phyloP scores from a whole-genome alignment of 768 basidiomycete genomes.

The Sporobolomyces phaffii region DNA sequence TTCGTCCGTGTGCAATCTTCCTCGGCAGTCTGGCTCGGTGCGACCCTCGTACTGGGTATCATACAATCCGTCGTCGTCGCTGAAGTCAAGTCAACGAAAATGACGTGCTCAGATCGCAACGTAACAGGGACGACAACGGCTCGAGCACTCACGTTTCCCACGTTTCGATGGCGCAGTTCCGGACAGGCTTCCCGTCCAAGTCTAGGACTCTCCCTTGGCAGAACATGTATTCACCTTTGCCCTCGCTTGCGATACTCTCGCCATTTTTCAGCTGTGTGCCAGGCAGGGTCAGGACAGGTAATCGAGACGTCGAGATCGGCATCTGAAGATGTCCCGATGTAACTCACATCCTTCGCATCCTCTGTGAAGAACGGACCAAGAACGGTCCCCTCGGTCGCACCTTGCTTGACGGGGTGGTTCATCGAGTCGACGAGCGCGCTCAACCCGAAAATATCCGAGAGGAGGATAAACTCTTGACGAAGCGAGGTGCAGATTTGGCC shows the following conservation, averaged over 20 bases:
- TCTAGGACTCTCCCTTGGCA: slow-evolving; percentile 66
- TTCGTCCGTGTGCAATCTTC: slow-evolving; percentile 33
- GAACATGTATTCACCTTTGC: slow-evolving; percentile 76
- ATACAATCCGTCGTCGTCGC: slow-evolving; percentile 22
- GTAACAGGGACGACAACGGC: too few relatives aligned
- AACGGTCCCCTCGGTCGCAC: slow-evolving; percentile 38
- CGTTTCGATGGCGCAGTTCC: slow-evolving; percentile 46
- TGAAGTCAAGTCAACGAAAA: not conserved
- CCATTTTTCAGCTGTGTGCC: slow-evolving; percentile 53
- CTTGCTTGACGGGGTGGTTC: slow-evolving; percentile 45
- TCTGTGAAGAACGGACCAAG: slow-evolving; percentile 39
- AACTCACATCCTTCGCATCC: slow-evolving; percentile 34
- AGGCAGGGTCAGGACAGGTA: too few relatives aligned
- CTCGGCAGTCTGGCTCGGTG: slow-evolving; percentile 37
- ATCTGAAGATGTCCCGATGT: too few relatives aligned
- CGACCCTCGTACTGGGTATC: slow-evolving; percentile 39
- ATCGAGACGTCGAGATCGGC: too few relatives aligned
- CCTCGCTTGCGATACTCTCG: slow-evolving; percentile 75
- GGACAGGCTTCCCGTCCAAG: slow-evolving; percentile 48
- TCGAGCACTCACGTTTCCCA: slow-evolving; percentile 49
- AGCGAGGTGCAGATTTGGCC: slow-evolving; percentile 65
- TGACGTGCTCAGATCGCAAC: too few relatives aligned
- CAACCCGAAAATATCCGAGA: slow-evolving; percentile 75
- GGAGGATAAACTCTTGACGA: slow-evolving; percentile 64
- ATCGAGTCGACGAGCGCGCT: slow-evolving; percentile 65